These are phyloP conservation scores for Myxozyma vanderwaltii DNA, from an alignment of 805 yeast genomes.

Conservation along the genomic window DNA sequence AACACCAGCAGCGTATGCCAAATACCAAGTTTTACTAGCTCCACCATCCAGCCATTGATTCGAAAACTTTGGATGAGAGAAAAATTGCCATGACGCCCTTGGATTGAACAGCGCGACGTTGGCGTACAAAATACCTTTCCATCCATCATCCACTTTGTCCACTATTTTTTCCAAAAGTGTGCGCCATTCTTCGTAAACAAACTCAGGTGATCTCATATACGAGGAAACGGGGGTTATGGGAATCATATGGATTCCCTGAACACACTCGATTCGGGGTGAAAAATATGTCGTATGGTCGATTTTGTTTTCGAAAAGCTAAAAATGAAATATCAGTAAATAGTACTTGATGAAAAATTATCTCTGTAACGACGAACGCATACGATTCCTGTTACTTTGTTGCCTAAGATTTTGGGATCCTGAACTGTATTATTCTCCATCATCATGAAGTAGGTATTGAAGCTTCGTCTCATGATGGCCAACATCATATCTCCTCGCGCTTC, in stretches of 20 bases:
- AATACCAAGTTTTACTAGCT: constrained; percentile 83
- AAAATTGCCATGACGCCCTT: constrained; percentile 59
- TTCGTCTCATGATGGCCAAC: constrained; percentile 56
- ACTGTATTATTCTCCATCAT: constrained; percentile 52
- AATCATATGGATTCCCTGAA: constrained; percentile 78
- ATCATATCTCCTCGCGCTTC: constrained; percentile 60
- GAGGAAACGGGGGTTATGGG: constrained; percentile 68
- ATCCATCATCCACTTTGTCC: constrained; percentile 52
- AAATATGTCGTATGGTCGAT: constrained; percentile 73
- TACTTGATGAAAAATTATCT: not conserved
- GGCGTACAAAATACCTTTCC: constrained; percentile 71
- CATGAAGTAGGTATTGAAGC: constrained; percentile 60
- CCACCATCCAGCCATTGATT: constrained; percentile 70
- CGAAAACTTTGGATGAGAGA: constrained; percentile 56
- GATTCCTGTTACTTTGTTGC: constrained; percentile 69
- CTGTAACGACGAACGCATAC: no score
- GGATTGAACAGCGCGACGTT: constrained; percentile 80
- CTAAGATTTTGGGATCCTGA: constrained; percentile 54
- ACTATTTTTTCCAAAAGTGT: constrained; percentile 49
- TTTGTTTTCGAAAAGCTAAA: constrained; percentile 61
- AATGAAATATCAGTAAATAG: not conserved
- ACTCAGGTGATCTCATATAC: constrained; percentile 54
- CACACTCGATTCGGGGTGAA: constrained; percentile 61
- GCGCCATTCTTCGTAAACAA: constrained; percentile 62
- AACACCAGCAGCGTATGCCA: constrained; percentile 52